Base-by-base conservation (phyloP, 2,329 filamentous ascomycete genomes). In the Pseudogymnoascus sp. region DNA sequence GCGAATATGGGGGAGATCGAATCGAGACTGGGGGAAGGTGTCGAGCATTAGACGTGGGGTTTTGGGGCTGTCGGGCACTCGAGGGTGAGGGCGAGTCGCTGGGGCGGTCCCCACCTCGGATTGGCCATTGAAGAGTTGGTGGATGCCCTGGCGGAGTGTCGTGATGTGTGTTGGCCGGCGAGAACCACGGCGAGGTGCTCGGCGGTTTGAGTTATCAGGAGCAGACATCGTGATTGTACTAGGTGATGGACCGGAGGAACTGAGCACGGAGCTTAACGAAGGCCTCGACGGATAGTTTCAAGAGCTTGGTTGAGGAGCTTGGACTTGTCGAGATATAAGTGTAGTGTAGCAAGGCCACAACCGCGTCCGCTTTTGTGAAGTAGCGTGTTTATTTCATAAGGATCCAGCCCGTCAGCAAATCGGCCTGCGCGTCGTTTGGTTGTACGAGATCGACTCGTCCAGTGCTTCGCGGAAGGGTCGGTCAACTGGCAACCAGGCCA, bases 11-110 rank as follows among this genome's bases (percentile, higher is more conserved):
- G 79, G 78, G 25, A 81, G 71, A 63, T 77, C 72, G 25, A 81
- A 68, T 61, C 77, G 73, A 25, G 77, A 78, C 31, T 76, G 76
- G 10, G 79, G 76, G 23, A 80, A 68, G 31, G 72, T 71, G n/a
- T 75, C 73, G 3, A 79, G 69, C 16, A 73, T 70, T 60, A 79
- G 76, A 2, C 75, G 74, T 2, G 81, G 79, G 1, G 79, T 78
- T 69, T 85, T 85, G 36, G 81, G 80, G 19, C 77, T 80, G 57
- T 79, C 75, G 16, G 70, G 65, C 25, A 73, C 74, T 21, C 72
- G 73, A 51, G 48, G 48, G 48, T 4, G 48, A 14, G 45, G 23
- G 41, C 48, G 48, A 34, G 25, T 5, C 13, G 25, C n/a, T 16
- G 25, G 48, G 8, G 25, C 4, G n/a, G 4, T 4, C 48, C 67